Evolutionary conservation across 2,329 filamentous ascomycete genomes (phyloP), one percentile per base, ranked within the genome.

Genomic region (Penicillium psychrosexuale): DNA sequence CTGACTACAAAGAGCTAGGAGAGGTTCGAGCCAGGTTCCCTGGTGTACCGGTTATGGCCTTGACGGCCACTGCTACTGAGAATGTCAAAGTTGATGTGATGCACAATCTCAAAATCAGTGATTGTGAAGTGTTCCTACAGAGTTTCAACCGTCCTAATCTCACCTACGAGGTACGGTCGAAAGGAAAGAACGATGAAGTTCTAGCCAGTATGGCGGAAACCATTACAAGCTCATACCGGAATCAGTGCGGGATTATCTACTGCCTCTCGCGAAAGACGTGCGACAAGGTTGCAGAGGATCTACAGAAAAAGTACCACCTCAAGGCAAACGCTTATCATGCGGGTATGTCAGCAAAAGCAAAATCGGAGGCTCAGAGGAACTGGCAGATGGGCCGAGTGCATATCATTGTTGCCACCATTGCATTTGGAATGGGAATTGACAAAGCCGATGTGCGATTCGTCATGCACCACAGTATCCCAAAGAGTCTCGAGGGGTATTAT

Each of bases 381-480:
- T 99, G 94, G 94, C 94, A 99, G 71, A 77, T 76, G 40, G 91
- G 91, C 6, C 76, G 79, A 48, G 83, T 87, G 66, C 89, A 96
- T 63, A 89, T 99, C 33, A 95, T 99, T 40, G 94, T 99, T 47
- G 95, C 94, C 19, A 99, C 94, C 0, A 97, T 99, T 71, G 94
- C 94, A 24, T 99, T 99, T 69, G 94, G 94, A 7, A 99, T 99
- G 94, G 94, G 94, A n/a, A 99, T 99, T 61, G 94, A 99, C 77
- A 99, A 99, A 72, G 84, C 92, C 0, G 89, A 99, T 70, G 94
- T 99, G 45, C 89, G 94, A 28, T 99, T 96, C 70, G 94, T 99
- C 33, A 90, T 99, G 38, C 95, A 99, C 69, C 88, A 96, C 66
- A 89, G 86, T 40, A 80, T 99, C 6, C 94, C 94, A 1, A 97